These are phyloP conservation scores for Solanum hybrid DNA, from an alignment of 305 asterid genomes.

Conservation along the genomic window DNA sequence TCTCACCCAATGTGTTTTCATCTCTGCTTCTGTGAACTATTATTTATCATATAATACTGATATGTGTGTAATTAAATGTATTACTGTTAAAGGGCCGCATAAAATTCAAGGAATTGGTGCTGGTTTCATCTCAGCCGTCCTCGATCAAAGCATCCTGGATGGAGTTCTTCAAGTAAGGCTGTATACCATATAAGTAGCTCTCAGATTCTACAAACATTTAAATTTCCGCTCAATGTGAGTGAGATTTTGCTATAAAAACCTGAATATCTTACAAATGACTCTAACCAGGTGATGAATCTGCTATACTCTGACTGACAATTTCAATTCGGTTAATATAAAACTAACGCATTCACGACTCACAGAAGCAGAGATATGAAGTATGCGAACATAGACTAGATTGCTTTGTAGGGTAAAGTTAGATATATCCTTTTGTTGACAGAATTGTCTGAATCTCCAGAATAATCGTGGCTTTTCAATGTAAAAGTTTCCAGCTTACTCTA, in stretches of 20 bases:
- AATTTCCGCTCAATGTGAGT: not conserved
- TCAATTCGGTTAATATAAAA: not conserved
- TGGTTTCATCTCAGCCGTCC: conserved; percentile 28
- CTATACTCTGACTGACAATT: not conserved
- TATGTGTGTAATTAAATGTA: not conserved
- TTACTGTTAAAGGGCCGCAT: conserved; percentile 19
- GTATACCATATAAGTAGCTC: not conserved
- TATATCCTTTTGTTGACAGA: not conserved
- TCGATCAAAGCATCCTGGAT: conserved; percentile 25
- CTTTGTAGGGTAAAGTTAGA: not conserved
- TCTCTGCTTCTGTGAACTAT: not conserved
- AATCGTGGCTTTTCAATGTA: no score
- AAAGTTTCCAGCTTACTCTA: not conserved
- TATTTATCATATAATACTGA: not conserved
- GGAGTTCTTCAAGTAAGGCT: conserved; percentile 30
- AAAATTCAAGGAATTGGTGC: conserved; percentile 41
- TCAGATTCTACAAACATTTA: not conserved
- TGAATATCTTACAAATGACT: not conserved
- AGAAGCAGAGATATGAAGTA: not conserved
- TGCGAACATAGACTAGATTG: not conserved
- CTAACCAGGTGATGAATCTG: not conserved
- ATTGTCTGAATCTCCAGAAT: not conserved
- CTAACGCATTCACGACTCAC: not conserved
- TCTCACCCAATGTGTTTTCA: not conserved
- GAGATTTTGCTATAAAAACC: not conserved